Conservation (phyloP, 352 stramenopile species). For the Phytophthora agathidicida region DNA sequence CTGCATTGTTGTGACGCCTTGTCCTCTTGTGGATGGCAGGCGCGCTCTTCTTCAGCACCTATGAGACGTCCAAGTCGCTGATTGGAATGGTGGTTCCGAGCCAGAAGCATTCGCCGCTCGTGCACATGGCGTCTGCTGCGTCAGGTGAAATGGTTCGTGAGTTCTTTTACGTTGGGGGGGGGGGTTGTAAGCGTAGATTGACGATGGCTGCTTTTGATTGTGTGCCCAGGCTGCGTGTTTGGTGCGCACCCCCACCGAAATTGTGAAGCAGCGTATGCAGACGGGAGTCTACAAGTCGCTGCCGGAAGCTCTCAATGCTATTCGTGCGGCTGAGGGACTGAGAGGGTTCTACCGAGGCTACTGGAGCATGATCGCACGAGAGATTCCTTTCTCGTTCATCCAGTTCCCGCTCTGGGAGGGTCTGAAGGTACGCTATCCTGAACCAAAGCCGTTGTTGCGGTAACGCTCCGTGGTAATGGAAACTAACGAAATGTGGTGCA, state of each 20-base stretch:
- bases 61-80: constrained; percentile 90
- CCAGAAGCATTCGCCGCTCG: constrained; percentile 84
- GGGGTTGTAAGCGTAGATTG: not conserved
- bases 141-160: constrained; percentile 91
- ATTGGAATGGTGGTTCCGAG: constrained; percentile 60
- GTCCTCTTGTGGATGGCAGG: too few species aligned
- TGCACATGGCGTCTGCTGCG: constrained; percentile 96
- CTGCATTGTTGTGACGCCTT: too few species aligned
- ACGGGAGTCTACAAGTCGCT: constrained; percentile 90
- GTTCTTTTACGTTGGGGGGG: not conserved
- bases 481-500: constrained; percentile 11
- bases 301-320: constrained; percentile 66
- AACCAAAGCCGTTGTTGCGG: too few species aligned
- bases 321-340: constrained; percentile 80
- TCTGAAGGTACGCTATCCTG: constrained; percentile 90
- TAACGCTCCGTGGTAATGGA: not conserved
- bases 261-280: constrained; percentile 99
- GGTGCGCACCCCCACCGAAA: constrained; percentile 98
- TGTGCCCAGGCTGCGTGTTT: constrained; percentile 91
- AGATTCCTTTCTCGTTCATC: constrained; percentile 99
- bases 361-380: constrained; percentile 97
- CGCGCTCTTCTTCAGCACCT: constrained; percentile 90
- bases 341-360: constrained; percentile 97
- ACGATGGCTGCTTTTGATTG: constrained; percentile 7
- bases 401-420: constrained; percentile 99